phyloP scores from a whole-genome alignment of 306 rosid species.

The Begonia peltatifolia region DNA sequence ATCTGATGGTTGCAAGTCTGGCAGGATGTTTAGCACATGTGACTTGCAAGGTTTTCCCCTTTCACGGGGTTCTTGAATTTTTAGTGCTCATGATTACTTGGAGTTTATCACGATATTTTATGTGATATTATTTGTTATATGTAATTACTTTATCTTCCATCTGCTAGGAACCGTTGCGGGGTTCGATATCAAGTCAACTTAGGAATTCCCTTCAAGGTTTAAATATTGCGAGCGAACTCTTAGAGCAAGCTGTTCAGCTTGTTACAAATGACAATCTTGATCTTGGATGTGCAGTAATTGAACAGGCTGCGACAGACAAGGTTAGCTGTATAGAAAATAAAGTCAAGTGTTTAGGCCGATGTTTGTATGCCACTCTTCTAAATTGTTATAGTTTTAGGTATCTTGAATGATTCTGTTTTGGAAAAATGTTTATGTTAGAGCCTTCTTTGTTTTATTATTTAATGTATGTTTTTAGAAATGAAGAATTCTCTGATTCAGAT shows the following conservation, averaged over 20 bases:
- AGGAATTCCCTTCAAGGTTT: constrained; percentile 70
- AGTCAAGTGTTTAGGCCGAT: neutral
- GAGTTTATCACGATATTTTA: constrained; percentile 2
- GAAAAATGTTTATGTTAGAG: too few species aligned
- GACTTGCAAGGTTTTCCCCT: constrained; percentile 71
- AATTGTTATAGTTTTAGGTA: too few species aligned
- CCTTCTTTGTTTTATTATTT: too few species aligned
- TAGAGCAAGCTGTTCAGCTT: constrained; percentile 90
- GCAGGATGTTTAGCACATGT: constrained; percentile 98
- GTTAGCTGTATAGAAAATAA: constrained; percentile 27
- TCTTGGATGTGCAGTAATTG: constrained; percentile 95
- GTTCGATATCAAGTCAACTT: constrained; percentile 67
- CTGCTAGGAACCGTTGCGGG: constrained; percentile 76
- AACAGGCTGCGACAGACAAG: constrained; percentile 96
- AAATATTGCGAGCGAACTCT: constrained; percentile 46
- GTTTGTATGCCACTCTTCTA: neutral
- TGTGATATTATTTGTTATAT: constrained; percentile 4
- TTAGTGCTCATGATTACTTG: constrained; percentile 3
- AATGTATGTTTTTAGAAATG: too few species aligned
- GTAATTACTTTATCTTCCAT: constrained; percentile 10
- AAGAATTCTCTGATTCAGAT: too few species aligned
- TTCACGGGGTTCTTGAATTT: constrained; percentile 3
- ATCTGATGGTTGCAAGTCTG: constrained; percentile 96
- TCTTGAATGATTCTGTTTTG: too few species aligned
- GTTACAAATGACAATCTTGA: constrained; percentile 96